phyloP scores from a whole-genome alignment of 75 land plant species.

The Cryptomeria japonica region DNA sequence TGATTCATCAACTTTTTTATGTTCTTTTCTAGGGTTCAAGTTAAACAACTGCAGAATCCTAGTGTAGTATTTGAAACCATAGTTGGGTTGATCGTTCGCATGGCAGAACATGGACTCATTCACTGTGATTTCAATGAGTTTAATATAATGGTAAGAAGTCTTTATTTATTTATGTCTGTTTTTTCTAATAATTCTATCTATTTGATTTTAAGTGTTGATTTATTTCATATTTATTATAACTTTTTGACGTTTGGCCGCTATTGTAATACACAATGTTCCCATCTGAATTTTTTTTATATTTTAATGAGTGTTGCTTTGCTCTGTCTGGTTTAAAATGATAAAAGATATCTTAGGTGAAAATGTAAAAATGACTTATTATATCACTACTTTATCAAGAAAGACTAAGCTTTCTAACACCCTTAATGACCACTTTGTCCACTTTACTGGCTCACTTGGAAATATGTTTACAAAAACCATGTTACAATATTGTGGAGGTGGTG shows the following conservation, averaged over 20 bases:
- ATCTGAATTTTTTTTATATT: background rate
- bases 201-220: background rate
- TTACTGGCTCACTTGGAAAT: background rate
- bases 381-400: background rate
- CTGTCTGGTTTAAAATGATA: background rate
- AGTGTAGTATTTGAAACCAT: conserved; percentile 75
- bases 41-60: conserved; percentile 86
- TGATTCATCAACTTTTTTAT: conserved; percentile 5
- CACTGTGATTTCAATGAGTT: conserved; percentile 99
- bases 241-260: background rate
- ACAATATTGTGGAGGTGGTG: background rate
- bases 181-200: background rate
- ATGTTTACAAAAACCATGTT: background rate
- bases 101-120: conserved; percentile 97
- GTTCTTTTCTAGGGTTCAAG: conserved; percentile 71
- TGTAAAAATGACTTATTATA: background rate
- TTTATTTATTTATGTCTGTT: background rate
- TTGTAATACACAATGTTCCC: background rate
- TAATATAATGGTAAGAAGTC: conserved; percentile 82
- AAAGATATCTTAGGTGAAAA: background rate
- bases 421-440: background rate
- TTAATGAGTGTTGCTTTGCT: background rate
- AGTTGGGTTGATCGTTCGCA: conserved; percentile 74
- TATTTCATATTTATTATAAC: background rate
- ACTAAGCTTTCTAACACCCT: background rate